Conservation (phyloP, 345 rosid genomes). For the Arabidopsis arenosa region DNA sequence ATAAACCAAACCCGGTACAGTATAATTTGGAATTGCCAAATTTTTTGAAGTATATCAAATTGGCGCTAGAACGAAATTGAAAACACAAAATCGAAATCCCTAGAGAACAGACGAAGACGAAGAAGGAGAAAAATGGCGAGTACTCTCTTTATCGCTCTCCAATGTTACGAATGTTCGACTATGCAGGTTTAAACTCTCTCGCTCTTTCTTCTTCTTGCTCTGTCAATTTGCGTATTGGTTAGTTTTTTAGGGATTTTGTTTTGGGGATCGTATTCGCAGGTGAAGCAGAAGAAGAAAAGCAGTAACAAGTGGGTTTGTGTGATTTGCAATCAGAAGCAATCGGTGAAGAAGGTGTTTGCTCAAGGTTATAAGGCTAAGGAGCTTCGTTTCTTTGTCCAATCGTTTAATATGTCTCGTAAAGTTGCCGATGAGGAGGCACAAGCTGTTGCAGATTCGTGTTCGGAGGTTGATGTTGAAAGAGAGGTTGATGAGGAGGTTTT, state of each 20-base stretch:
- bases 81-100: constrained; percentile 21
- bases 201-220: neutral
- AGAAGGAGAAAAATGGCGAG: constrained; percentile 44
- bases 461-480: constrained; percentile 18
- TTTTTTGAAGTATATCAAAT: neutral
- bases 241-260: constrained; percentile 1
- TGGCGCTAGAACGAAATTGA: constrained; percentile 29
- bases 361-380: constrained; percentile 73
- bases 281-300: constrained; percentile 84
- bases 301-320: constrained; percentile 85
- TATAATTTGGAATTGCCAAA: neutral
- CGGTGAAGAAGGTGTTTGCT: constrained; percentile 67
- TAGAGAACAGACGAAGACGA: constrained; percentile 19
- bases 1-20: constrained; percentile 21
- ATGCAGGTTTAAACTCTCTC: constrained; percentile 64
- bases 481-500: constrained; percentile 4
- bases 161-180: constrained; percentile 82
- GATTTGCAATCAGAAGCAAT: constrained; percentile 85
- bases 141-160: constrained; percentile 66
- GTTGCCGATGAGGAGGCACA: constrained; percentile 40
- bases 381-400: constrained; percentile 73
- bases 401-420: constrained; percentile 78
- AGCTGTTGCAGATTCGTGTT: neutral
- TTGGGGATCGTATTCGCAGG: constrained; percentile 47
- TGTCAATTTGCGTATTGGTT: neutral